phyloP scores from a whole-genome alignment of 495 filamentous ascomycete genomes.

The Cercophora sp. region DNA sequence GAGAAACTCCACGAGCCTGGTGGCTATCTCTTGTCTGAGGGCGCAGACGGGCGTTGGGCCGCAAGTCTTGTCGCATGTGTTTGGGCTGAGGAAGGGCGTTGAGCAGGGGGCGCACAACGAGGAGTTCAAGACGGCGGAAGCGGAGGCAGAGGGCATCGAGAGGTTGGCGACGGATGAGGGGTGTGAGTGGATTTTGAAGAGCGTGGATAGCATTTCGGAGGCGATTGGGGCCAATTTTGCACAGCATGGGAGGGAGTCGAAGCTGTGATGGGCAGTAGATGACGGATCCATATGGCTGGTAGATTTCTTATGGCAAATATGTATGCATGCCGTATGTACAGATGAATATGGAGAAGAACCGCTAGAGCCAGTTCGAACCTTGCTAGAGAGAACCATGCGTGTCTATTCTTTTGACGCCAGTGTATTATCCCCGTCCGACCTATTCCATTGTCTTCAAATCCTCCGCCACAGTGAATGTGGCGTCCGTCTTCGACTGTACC shows the following conservation, averaged over 20 bases:
- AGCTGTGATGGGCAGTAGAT: slow-evolving; percentile 8
- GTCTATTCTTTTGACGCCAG: too few relatives aligned
- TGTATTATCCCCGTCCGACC: too few relatives aligned
- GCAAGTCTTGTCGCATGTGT: slow-evolving; percentile 72
- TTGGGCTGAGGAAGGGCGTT: slow-evolving; percentile 66
- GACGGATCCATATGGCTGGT: not conserved
- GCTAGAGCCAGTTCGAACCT: too few relatives aligned
- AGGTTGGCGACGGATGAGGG: slow-evolving; percentile 68
- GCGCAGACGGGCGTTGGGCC: slow-evolving; percentile 75
- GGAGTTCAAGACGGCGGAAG: slow-evolving; percentile 33
- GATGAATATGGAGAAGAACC: not conserved
- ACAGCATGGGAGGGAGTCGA: slow-evolving; percentile 34
- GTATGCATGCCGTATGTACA: slow-evolving; percentile 15
- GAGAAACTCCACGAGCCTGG: slow-evolving; percentile 59
- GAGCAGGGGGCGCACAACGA: slow-evolving; percentile 58
- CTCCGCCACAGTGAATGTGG: slow-evolving; percentile 47
- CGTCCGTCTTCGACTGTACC: slow-evolving; percentile 51
- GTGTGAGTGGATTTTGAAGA: slow-evolving; percentile 64
- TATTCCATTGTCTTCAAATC: slow-evolving; percentile 46
- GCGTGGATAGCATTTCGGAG: slow-evolving; percentile 64
- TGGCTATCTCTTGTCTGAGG: slow-evolving; percentile 65
- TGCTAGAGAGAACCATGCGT: too few relatives aligned
- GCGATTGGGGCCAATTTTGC: slow-evolving; percentile 63
- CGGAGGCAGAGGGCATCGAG: slow-evolving; percentile 21
- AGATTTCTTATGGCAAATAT: not conserved